A percentile compares a stretch with the other conserved stretches of the same genome.
Conservation (phyloP, 805 yeast species). For the Metschnikowia amazonensis region DNA sequence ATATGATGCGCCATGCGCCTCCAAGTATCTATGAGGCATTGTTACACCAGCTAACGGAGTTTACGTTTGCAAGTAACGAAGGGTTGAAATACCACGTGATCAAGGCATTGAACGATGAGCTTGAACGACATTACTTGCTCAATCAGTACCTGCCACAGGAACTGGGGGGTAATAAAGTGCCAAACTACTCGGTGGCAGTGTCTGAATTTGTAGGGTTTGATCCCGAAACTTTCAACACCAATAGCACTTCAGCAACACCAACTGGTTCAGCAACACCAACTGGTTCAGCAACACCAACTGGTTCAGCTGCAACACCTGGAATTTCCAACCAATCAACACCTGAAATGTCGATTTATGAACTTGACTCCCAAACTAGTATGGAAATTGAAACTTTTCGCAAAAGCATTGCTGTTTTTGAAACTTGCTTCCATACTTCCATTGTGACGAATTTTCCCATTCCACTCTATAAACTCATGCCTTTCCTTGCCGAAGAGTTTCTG, state of each 20-base stretch:
- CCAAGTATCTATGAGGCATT: constrained; percentile 7
- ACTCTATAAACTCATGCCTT: constrained; percentile 25
- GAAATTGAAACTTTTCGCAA: constrained; percentile 9
- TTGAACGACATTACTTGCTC: background rate
- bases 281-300: no score
- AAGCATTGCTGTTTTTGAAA: constrained; percentile 15
- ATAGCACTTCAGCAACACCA: no score
- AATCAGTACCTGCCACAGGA: background rate
- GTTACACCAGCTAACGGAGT: constrained; percentile 7
- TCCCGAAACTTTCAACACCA: background rate
- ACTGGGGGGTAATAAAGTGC: constrained; percentile 6
- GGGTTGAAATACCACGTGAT: background rate
- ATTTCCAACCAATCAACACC: background rate
- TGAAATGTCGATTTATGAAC: constrained; percentile 2
- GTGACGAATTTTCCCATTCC: constrained; percentile 29
- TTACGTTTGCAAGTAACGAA: constrained; percentile 2
- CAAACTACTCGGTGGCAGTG: constrained; percentile 2
- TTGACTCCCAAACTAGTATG: constrained; percentile 9
- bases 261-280: no score
- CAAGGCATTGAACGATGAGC: background rate
- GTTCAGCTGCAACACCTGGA: no score
- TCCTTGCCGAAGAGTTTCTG: constrained; percentile 16
- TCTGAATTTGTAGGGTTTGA: background rate
- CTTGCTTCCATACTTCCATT: constrained; percentile 14
- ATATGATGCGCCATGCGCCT: constrained; percentile 4